Evolutionary conservation across 2,329 filamentous ascomycete genomes (phyloP).

Genomic region (Ceratocystis papillata): DNA sequence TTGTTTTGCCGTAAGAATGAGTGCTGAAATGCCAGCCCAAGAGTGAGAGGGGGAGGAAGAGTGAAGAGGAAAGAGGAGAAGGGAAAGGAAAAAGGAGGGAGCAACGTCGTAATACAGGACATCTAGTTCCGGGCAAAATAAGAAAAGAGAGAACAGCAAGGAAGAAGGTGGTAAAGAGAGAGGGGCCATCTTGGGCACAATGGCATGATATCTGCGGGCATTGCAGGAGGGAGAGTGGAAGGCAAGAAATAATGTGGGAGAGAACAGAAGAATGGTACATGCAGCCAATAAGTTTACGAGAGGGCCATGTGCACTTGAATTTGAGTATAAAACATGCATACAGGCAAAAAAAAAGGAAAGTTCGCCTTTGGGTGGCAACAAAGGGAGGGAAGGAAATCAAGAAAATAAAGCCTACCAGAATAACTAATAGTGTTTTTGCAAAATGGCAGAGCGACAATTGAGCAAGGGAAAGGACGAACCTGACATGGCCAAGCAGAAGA

Average conservation of each 20-base stretch:
- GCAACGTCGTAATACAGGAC: not conserved
- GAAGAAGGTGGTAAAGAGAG: not conserved
- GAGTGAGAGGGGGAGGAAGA: not conserved
- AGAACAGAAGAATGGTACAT: not conserved
- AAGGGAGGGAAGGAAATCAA: not conserved
- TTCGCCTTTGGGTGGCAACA: not conserved
- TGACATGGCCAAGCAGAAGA: not conserved
- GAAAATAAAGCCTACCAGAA: not conserved
- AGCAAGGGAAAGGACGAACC: not conserved
- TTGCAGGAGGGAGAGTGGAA: not conserved
- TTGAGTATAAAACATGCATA: not conserved
- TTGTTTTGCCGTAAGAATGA: not conserved
- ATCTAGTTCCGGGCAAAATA: not conserved
- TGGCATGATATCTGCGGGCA: slow-evolving; percentile 10
- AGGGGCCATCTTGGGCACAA: slow-evolving; percentile 8
- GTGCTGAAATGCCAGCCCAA: not conserved
- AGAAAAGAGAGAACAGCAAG: not conserved
- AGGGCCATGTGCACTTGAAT: too few relatives aligned
- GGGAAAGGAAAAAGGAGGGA: not conserved
- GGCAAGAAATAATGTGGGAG: not conserved
- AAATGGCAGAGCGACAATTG: not conserved
- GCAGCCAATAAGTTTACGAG: not conserved
- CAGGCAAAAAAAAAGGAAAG: not conserved
- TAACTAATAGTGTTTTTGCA: not conserved
- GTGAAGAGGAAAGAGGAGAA: not conserved